phyloP scores from a whole-genome alignment of 345 rosid species.

The Hevea brasiliensis region DNA sequence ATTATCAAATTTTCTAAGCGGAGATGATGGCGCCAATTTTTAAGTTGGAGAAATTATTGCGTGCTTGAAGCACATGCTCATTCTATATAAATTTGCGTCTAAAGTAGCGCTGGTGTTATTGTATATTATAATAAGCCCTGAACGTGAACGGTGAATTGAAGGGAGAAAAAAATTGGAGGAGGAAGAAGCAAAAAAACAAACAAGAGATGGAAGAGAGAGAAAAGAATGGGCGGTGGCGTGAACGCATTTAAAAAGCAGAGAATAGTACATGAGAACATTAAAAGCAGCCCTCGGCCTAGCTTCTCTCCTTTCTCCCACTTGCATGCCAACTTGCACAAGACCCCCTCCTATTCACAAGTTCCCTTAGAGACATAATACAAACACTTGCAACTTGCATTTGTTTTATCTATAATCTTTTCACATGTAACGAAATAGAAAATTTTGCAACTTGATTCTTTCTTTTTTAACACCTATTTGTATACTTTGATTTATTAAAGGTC shows the following conservation, averaged over 20 bases:
- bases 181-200: too few relatives aligned
- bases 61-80: too few relatives aligned
- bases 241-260: conserved; percentile 33
- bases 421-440: neutral
- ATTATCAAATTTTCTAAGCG: too few relatives aligned
- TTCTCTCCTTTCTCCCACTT: conserved; percentile 28
- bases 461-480: neutral
- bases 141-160: too few relatives aligned
- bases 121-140: too few relatives aligned
- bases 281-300: conserved; percentile 9
- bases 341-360: conserved; percentile 23
- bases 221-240: conserved; percentile 32
- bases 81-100: too few relatives aligned
- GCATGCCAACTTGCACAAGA: conserved; percentile 44
- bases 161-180: too few relatives aligned
- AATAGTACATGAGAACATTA: conserved; percentile 28
- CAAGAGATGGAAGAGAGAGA: neutral
- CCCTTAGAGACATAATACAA: neutral
- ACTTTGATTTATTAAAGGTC: neutral
- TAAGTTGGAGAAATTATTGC: too few relatives aligned
- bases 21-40: too few relatives aligned
- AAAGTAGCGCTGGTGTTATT: too few relatives aligned
- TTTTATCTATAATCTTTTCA: neutral
- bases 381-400: conserved; percentile 45
- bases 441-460: conserved; percentile 33